These are phyloP conservation scores for Cryptococcus amylolentus DNA, from an alignment of 1,284 basidiomycete genomes.

Conservation along the genomic window DNA sequence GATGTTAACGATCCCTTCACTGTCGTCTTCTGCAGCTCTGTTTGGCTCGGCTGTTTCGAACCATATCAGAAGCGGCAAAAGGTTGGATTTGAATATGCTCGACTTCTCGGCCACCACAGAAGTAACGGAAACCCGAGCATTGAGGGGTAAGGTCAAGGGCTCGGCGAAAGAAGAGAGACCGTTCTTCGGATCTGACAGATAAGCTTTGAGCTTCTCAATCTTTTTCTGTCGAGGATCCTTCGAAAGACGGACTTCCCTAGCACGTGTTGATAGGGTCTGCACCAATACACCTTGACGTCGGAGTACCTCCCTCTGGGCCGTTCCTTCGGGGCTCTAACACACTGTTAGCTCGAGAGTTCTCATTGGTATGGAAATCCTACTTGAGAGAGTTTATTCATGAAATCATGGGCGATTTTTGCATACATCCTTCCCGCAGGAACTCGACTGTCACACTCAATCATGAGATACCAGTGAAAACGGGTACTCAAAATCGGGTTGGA, in stretches of 20 bases:
- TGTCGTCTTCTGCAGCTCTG: conserved; percentile 22
- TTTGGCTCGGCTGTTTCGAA: conserved; percentile 71
- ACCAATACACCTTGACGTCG: conserved; percentile 81
- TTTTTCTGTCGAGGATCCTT: conserved; percentile 95
- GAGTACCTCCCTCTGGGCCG: conserved; percentile 73
- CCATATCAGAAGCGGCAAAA: conserved; percentile 85
- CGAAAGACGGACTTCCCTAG: conserved; percentile 78
- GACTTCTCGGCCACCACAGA: conserved; percentile 88
- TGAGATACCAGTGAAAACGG: conserved; percentile 93
- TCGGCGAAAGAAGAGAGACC: conserved; percentile 65
- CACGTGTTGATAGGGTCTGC: conserved; percentile 73
- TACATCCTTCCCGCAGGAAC: conserved; percentile 86
- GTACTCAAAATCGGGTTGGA: conserved; percentile 82
- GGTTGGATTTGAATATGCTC: conserved; percentile 95
- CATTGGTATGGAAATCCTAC: conserved; percentile 51
- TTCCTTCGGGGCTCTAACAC: conserved; percentile 65
- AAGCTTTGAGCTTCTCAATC: conserved; percentile 85
- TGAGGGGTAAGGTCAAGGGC: conserved; percentile 81
- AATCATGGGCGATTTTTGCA: conserved; percentile 79
- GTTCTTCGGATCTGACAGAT: conserved; percentile 80
- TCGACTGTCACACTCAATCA: conserved; percentile 78
- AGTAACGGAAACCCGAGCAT: conserved; percentile 74
- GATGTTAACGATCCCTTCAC: conserved; percentile 26
- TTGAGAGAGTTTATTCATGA: conserved; percentile 79
- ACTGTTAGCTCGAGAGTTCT: conserved; percentile 2